Evolutionary conservation across 441 rosid genomes (phyloP), one percentile per base, ranked within the genome.

Genomic region (Melastoma candidum): DNA sequence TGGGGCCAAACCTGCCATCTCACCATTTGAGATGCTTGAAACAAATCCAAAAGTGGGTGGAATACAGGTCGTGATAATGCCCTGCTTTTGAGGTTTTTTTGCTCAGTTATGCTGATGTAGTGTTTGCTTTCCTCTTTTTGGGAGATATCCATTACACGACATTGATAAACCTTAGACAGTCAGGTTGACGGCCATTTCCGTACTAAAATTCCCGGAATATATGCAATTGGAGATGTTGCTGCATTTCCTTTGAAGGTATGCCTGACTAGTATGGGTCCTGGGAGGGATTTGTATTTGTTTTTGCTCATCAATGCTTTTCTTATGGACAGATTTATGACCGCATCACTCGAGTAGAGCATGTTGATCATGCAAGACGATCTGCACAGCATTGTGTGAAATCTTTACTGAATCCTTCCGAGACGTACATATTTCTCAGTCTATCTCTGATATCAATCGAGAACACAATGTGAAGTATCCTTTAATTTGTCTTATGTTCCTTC

Each of bases 181-280:
- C 71, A 85, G 95, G 96, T 87, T 25, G 96, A 90, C 65, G 87
- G 96, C 64, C 78, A 58, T 55, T 87, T 90, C 77, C 64, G 90
- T 51, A 85, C 98, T 56, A 79, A 76, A 22, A 44, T 64, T 48
- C 96, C 98, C 66, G 98, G 96, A 66, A 87, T 90, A 47, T 90
- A 87, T 61, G 93, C 90, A 70, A 74, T 85, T 60, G 98, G 95
- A 72, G 98, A 90, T 71, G 90, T 87, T 0, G 96, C 96, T 65
- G 95, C 96, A 48, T 90, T 90, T 71, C 98, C 93, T 1, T 68
- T 90, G 57, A 83, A 87, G 93, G 96, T 87, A 67, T 54, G 49
- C 36, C 36, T 46, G 60, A 71, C 11, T 46, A 12, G 63, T 29
- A 67, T 27, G 26, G 65, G 14, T 49, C 57, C 47, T 36, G 59